Percentiles rank a stretch among this genome's conserved stretches.
Evolutionary conservation across 345 rosid species (phyloP).

Genomic region (Arabidopsis arenosa): DNA sequence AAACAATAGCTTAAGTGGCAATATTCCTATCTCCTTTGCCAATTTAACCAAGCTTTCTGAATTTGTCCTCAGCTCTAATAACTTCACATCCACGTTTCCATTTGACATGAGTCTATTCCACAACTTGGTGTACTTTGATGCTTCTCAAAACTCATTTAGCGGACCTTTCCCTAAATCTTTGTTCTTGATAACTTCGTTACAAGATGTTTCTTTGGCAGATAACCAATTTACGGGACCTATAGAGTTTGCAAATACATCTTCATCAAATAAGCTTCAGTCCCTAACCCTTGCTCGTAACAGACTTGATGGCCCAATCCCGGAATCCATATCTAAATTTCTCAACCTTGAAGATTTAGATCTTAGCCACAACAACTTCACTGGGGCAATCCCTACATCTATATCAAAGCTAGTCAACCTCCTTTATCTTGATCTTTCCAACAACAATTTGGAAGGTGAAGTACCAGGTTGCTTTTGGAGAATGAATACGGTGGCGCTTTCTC

Average conservation of each 20-base stretch:
- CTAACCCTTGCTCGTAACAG: not conserved
- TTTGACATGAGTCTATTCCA: not conserved
- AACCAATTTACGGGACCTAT: conserved; percentile 24
- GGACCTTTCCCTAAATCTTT: conserved; percentile 12
- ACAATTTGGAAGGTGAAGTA: conserved; percentile 17
- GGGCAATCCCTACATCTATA: conserved; percentile 11
- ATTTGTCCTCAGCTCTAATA: not conserved
- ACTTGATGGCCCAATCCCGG: conserved; percentile 8
- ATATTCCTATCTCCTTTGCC: not conserved
- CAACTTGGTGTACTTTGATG: not conserved
- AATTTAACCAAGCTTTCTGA: not conserved
- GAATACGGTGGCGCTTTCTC: not conserved
- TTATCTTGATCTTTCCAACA: not conserved
- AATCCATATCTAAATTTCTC: not conserved
- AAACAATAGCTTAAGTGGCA: not conserved
- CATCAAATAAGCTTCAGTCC: not conserved
- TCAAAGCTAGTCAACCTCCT: conserved; percentile 12
- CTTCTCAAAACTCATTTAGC: not conserved
- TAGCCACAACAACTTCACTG: conserved; percentile 2
- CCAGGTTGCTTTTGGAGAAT: conserved; percentile 2
- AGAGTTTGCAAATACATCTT: conserved; percentile 9
- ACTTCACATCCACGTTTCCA: conserved; percentile 10
- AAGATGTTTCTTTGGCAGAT: accelerated
- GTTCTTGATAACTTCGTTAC: not conserved
- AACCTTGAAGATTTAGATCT: accelerated